Evolutionary conservation across 305 asterid genomes (phyloP).

Genomic region (Plantago lanceolata): DNA sequence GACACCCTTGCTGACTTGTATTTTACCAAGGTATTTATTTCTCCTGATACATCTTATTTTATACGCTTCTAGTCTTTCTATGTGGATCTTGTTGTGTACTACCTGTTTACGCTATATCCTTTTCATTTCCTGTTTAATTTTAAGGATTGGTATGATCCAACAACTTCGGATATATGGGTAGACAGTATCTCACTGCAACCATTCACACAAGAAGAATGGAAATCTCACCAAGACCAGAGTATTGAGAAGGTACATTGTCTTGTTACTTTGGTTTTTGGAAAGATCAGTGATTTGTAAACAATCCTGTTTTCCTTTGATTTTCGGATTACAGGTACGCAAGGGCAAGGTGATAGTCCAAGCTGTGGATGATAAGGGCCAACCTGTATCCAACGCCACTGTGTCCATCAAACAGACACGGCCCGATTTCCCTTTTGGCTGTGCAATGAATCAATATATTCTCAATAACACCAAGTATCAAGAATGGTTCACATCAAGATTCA

Average conservation of each 20-base stretch:
- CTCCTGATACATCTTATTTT: no score
- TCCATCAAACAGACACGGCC: conserved; percentile 29
- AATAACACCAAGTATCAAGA: conserved; percentile 34
- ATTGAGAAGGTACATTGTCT: conserved; percentile 32
- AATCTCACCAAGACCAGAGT: conserved; percentile 35
- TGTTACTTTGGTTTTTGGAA: background rate
- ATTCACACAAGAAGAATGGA: conserved; percentile 41
- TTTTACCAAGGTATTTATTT: conserved; percentile 14
- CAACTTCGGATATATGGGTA: conserved; percentile 26
- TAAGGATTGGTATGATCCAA: conserved; percentile 29
- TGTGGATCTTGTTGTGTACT: no score
- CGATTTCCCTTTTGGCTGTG: conserved; percentile 54
- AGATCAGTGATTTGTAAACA: background rate
- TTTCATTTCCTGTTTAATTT: background rate
- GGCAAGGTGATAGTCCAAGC: conserved; percentile 43
- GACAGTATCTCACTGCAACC: conserved; percentile 41
- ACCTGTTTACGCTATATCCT: background rate
- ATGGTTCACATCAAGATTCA: conserved; percentile 61
- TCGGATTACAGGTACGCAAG: conserved; percentile 41
- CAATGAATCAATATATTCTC: conserved; percentile 42
- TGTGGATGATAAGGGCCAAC: conserved; percentile 36
- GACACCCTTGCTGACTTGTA: conserved; percentile 13
- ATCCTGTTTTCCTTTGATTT: background rate
- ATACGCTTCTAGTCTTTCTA: no score
- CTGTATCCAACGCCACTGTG: conserved; percentile 41